phyloP scores from a whole-genome alignment of 1,284 basidiomycete species.

The Kwoniella shivajii region DNA sequence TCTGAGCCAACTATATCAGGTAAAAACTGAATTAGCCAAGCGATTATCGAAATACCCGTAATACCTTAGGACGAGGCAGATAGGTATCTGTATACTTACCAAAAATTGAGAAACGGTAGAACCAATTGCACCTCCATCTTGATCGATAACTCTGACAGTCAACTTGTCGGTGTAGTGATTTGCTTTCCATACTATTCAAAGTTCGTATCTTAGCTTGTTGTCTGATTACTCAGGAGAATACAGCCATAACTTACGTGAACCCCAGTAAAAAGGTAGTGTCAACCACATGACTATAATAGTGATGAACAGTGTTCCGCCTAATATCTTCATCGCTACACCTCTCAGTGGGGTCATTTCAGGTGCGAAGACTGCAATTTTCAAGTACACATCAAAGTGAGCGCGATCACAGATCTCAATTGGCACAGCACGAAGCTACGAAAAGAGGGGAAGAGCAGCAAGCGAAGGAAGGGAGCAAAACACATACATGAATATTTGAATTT shows the following conservation, averaged over 20 bases:
- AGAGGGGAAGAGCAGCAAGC: background rate
- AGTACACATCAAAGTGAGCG: too few relatives aligned
- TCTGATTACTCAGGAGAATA: too few relatives aligned
- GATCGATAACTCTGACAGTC: slow-evolving; percentile 57
- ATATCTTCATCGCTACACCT: slow-evolving; percentile 42
- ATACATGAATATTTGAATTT: slow-evolving; percentile 18
- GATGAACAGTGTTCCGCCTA: slow-evolving; percentile 30
- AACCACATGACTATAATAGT: slow-evolving; percentile 48
- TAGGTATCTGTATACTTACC: too few relatives aligned
- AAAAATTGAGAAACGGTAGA: slow-evolving; percentile 38
- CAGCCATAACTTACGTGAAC: slow-evolving; percentile 53
- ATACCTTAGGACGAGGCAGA: background rate
- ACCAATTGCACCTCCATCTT: slow-evolving; percentile 57
- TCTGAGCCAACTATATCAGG: slow-evolving; percentile 28
- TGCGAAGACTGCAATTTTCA: slow-evolving; percentile 24
- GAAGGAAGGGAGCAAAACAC: background rate
- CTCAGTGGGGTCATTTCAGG: slow-evolving; percentile 42
- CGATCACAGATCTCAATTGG: too few relatives aligned
- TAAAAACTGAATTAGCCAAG: background rate
- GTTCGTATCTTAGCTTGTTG: too few relatives aligned
- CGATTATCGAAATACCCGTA: background rate
- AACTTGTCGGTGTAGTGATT: slow-evolving; percentile 54
- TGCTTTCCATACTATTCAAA: slow-evolving; percentile 44
- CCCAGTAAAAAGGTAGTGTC: slow-evolving; percentile 56
- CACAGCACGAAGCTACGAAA: too few relatives aligned